A percentile compares a stretch with the other conserved stretches of the same genome.
Conservation (phyloP, 2,329 filamentous ascomycete genomes). For the Xylariaceae sp. region DNA sequence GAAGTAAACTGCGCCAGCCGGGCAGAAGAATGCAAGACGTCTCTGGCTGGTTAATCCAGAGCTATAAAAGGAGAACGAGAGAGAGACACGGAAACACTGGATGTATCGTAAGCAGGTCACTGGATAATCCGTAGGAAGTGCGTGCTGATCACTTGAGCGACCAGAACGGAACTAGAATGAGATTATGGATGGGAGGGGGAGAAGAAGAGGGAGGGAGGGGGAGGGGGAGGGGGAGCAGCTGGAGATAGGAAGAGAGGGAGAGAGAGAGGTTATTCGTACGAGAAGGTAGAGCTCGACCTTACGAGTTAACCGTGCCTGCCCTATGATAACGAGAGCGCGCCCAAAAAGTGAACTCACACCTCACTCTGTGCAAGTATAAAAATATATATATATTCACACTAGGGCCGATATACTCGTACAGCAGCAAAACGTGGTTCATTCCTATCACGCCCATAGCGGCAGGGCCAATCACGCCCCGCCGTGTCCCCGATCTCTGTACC, state of each 20-base stretch:
- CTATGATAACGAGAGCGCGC: too few species aligned
- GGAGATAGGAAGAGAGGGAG: neutral
- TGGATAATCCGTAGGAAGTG: neutral
- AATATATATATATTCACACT: neutral
- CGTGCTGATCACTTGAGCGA: neutral
- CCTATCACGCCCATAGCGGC: constrained; percentile 1
- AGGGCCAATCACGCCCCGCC: constrained; percentile 7
- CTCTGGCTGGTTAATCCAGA: neutral
- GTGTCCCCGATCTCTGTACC: constrained; percentile 2
- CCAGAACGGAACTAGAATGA: neutral
- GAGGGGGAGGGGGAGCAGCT: neutral
- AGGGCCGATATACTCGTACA: neutral
- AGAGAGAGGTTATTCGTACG: neutral
- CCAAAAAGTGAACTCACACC: neutral
- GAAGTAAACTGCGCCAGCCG: constrained; percentile 1
- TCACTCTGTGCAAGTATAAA: neutral
- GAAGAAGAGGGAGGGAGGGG: neutral
- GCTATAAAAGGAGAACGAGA: neutral
- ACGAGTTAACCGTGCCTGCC: too few species aligned
- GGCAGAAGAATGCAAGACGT: constrained; percentile 7
- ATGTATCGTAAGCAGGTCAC: neutral
- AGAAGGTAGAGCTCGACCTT: neutral
- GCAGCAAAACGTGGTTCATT: constrained; percentile 10
- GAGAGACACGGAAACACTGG: neutral
- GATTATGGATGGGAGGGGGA: neutral